Evolutionary conservation across 2,329 filamentous ascomycete genomes (phyloP).

Genomic region (Colletotrichum lentis): DNA sequence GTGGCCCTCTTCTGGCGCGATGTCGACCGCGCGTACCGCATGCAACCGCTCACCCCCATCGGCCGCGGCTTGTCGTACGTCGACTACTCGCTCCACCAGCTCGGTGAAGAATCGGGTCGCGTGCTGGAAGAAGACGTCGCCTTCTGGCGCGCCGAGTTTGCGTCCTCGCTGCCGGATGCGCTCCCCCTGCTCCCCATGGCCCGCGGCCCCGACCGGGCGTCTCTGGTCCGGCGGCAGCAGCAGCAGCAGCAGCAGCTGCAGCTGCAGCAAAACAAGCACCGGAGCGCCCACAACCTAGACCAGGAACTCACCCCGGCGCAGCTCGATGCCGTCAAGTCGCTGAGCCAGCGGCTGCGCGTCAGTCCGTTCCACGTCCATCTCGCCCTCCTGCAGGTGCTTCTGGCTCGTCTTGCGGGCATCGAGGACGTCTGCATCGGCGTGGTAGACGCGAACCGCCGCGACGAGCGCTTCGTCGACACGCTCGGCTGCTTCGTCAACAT

Average conservation of each 20-base stretch:
- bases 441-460: conserved; percentile 55
- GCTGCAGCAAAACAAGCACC: no score
- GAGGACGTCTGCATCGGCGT: conserved; percentile 58
- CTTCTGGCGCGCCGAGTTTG: conserved; percentile 1
- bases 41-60: neutral
- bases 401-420: neutral
- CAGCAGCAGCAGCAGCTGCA: neutral
- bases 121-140: neutral
- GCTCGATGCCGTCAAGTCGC: neutral
- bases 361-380: conserved; percentile 57
- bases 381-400: conserved; percentile 44
- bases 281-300: neutral
- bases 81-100: neutral
- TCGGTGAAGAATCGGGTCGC: neutral
- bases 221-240: conserved; percentile 6
- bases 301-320: neutral
- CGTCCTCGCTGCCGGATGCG: neutral
- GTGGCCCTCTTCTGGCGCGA: neutral
- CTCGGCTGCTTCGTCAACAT: conserved; percentile 60
- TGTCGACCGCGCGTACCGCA: neutral
- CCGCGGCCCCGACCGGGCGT: neutral
- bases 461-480: conserved; percentile 42
- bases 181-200: conserved; percentile 4
- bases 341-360: neutral
- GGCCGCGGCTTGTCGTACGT: neutral